Conservation (phyloP, 331 rosid species). For the Phaseolus coccineus region DNA sequence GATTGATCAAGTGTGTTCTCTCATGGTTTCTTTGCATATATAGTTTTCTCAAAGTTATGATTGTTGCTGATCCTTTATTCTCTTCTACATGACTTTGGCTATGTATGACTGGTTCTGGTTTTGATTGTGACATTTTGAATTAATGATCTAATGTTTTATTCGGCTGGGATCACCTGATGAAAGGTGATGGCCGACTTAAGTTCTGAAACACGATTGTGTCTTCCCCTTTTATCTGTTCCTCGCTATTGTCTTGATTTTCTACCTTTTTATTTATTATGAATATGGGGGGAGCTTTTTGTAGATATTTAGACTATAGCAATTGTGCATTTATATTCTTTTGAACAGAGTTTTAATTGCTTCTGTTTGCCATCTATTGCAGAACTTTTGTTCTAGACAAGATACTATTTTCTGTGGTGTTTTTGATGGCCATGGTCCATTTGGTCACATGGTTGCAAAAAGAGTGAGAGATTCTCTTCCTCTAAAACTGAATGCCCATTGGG, state of each 20-base stretch:
- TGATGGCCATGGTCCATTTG: slow-evolving; percentile 98
- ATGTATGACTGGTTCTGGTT: not conserved
- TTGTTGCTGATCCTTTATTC: slow-evolving; percentile 23
- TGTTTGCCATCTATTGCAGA: slow-evolving; percentile 56
- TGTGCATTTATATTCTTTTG: slow-evolving; percentile 21
- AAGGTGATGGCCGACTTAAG: slow-evolving; percentile 23
- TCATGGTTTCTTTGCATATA: slow-evolving; percentile 23
- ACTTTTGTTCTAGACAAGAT: slow-evolving; percentile 85
- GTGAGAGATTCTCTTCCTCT: slow-evolving; percentile 99
- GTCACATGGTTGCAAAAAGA: slow-evolving; percentile 98
- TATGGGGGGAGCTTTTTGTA: not conserved
- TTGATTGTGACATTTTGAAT: slow-evolving; percentile 6
- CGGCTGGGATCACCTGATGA: slow-evolving; percentile 10
- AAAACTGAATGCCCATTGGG: slow-evolving; percentile 89
- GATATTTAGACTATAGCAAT: not conserved
- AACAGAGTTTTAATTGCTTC: slow-evolving; percentile 36
- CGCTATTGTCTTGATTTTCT: not conserved
- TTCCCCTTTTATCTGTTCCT: not conserved
- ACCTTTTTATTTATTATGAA: not conserved
- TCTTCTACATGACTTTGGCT: not conserved
- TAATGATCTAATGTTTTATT: slow-evolving; percentile 29
- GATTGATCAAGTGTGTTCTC: slow-evolving; percentile 14
- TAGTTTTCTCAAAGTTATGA: slow-evolving; percentile 24
- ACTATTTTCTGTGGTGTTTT: slow-evolving; percentile 94
- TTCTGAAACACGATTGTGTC: not conserved